phyloP scores from a whole-genome alignment of 345 rosid species.

The Jatropha curcas region DNA sequence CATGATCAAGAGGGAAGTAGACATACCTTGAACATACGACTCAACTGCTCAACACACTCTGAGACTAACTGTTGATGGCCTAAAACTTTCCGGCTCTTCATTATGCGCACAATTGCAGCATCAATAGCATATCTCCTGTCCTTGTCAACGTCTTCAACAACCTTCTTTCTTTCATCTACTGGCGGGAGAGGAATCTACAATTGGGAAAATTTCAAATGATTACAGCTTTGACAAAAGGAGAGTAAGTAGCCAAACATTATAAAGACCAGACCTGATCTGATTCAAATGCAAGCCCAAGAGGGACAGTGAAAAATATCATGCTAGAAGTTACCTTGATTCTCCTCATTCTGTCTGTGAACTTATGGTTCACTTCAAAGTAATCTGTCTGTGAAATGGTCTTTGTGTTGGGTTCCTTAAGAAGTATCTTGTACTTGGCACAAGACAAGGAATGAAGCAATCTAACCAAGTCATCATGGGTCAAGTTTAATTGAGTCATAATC shows the following conservation, averaged over 20 bases:
- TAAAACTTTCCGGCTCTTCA: conserved; percentile 88
- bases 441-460: conserved; percentile 80
- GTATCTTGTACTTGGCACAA: conserved; percentile 34
- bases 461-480: conserved; percentile 78
- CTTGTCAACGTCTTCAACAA: conserved; percentile 91
- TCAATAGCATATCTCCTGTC: conserved; percentile 91
- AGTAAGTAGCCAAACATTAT: not conserved
- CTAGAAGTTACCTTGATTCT: conserved; percentile 73
- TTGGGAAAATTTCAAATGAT: conserved; percentile 12
- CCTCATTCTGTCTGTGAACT: conserved; percentile 86
- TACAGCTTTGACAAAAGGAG: not conserved
- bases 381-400: conserved; percentile 25
- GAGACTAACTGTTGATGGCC: conserved; percentile 80
- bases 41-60: conserved; percentile 91
- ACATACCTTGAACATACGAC: conserved; percentile 92
- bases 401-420: conserved; percentile 26
- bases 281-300: not conserved
- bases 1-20: not conserved
- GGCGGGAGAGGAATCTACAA: conserved; percentile 89
- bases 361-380: conserved; percentile 34
- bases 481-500: conserved; percentile 76
- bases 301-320: not conserved
- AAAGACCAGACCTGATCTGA: not conserved
- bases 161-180: conserved; percentile 88
- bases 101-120: conserved; percentile 96